Percentiles rank a stretch among this genome's conserved stretches.
Evolutionary conservation across 805 yeast genomes (phyloP).

Genomic region (Pichia kluyveri): DNA sequence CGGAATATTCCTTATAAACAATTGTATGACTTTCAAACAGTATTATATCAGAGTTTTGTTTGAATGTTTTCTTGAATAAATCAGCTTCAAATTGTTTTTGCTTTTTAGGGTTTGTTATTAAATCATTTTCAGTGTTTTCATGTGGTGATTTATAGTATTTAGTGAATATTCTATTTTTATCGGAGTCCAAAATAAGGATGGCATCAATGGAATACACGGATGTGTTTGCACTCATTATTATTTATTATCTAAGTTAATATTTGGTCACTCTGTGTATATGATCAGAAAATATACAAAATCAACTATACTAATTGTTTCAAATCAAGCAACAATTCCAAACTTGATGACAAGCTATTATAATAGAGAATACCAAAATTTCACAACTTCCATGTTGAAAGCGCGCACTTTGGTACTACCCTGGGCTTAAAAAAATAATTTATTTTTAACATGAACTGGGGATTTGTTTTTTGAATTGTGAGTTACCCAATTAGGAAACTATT

Average conservation of each 20-base stretch:
- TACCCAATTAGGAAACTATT: too few relatives aligned
- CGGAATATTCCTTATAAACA: slow-evolving; percentile 80
- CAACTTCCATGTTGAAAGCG: too few relatives aligned
- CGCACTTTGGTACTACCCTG: too few relatives aligned
- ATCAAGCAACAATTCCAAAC: too few relatives aligned
- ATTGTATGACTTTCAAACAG: slow-evolving; percentile 72
- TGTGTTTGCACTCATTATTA: slow-evolving; percentile 20
- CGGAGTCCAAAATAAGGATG: slow-evolving; percentile 67
- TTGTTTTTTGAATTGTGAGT: too few relatives aligned
- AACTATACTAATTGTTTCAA: too few relatives aligned
- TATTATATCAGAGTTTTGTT: slow-evolving; percentile 71
- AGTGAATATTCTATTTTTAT: slow-evolving; percentile 72
- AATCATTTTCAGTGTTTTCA: slow-evolving; percentile 26
- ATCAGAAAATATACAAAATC: too few relatives aligned
- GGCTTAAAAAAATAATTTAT: too few relatives aligned
- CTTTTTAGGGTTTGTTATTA: slow-evolving; percentile 32
- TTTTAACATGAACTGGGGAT: too few relatives aligned
- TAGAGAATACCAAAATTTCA: too few relatives aligned
- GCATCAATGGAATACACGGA: slow-evolving; percentile 81
- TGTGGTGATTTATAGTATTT: slow-evolving; percentile 76
- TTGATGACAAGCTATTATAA: too few relatives aligned
- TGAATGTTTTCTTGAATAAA: slow-evolving; percentile 67
- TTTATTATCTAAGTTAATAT: background rate
- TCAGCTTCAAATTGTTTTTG: slow-evolving; percentile 72
- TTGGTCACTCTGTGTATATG: too few relatives aligned